Conservation (phyloP, 2,329 filamentous ascomycete genomes). For the Ophiostoma angusticollis region DNA sequence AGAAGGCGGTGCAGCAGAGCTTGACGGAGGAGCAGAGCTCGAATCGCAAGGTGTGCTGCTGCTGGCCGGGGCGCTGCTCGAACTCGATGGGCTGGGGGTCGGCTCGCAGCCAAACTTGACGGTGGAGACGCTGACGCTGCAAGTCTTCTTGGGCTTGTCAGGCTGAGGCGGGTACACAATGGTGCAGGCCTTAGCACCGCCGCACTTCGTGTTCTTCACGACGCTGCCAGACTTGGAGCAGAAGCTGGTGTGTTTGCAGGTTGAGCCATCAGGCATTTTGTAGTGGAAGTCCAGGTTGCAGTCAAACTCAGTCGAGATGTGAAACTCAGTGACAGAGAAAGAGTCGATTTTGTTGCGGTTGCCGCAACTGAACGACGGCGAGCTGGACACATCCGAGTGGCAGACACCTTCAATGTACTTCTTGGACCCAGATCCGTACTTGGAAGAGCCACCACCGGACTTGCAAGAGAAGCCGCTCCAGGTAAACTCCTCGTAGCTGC, state of each 20-base stretch:
- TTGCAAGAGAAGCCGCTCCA: constrained; percentile 64
- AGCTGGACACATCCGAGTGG: constrained; percentile 29
- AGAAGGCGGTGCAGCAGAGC: background rate
- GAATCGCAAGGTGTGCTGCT: background rate
- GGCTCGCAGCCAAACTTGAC: constrained; percentile 66
- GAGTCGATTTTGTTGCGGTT: constrained; percentile 31
- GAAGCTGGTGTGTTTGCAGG: constrained; percentile 62
- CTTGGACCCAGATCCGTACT: constrained; percentile 22
- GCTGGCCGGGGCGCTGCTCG: constrained; percentile 1
- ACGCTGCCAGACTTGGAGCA: constrained; percentile 57
- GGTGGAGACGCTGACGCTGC: constrained; percentile 60
- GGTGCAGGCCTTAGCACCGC: constrained; percentile 72
- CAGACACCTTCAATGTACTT: constrained; percentile 51
- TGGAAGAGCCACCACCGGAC: constrained; percentile 28
- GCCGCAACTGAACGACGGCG: constrained; percentile 45
- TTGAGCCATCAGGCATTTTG: constrained; percentile 67
- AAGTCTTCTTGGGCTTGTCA: constrained; percentile 42
- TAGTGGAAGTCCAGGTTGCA: constrained; percentile 77
- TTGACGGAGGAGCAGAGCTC: background rate
- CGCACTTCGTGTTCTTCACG: constrained; percentile 78
- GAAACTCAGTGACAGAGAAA: constrained; percentile 66
- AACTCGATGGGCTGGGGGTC: no score
- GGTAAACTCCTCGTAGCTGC: constrained; percentile 55
- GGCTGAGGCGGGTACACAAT: constrained; percentile 53
- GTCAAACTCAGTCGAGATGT: constrained; percentile 62